Evolutionary conservation across 345 rosid genomes (phyloP).

Genomic region (Eutrema heterophyllum): DNA sequence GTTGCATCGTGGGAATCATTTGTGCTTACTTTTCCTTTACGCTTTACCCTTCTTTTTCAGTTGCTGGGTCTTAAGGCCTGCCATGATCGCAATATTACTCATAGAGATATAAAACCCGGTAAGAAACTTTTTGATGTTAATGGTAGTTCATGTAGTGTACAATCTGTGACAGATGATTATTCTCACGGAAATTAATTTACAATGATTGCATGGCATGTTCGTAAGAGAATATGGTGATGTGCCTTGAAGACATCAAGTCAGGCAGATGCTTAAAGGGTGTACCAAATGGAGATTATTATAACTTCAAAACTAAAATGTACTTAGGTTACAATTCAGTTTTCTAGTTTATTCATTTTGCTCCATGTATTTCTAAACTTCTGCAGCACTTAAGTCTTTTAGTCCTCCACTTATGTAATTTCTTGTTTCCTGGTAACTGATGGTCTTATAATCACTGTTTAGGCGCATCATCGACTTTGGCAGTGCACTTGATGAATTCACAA

Average conservation of each 20-base stretch:
- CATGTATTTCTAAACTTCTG: background rate
- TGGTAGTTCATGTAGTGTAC: constrained; percentile 3
- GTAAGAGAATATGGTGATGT: constrained; percentile 90
- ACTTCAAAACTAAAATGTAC: constrained; percentile 63
- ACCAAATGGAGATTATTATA: constrained; percentile 54
- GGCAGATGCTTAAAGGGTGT: constrained; percentile 69
- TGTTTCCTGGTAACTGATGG: constrained; percentile 7
- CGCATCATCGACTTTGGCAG: constrained; percentile 97
- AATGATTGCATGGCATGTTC: constrained; percentile 20
- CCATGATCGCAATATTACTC: constrained; percentile 92
- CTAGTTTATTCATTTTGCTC: constrained; percentile 14
- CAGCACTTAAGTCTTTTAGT: background rate
- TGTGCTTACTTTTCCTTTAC: background rate
- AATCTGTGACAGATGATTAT: constrained; percentile 8
- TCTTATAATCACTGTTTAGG: constrained; percentile 40
- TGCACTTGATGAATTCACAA: constrained; percentile 76
- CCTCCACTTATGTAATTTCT: background rate
- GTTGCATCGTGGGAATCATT: background rate
- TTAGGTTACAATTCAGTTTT: constrained; percentile 2
- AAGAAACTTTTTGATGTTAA: constrained; percentile 28
- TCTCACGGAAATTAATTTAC: constrained; percentile 13
- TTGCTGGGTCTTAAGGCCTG: constrained; percentile 83
- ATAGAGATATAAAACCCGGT: constrained; percentile 97
- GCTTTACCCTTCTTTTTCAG: constrained; percentile 36
- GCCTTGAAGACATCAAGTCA: constrained; percentile 74